Conservation (phyloP, 2,329 filamentous ascomycete species). For the Aureobasidium musti region DNA sequence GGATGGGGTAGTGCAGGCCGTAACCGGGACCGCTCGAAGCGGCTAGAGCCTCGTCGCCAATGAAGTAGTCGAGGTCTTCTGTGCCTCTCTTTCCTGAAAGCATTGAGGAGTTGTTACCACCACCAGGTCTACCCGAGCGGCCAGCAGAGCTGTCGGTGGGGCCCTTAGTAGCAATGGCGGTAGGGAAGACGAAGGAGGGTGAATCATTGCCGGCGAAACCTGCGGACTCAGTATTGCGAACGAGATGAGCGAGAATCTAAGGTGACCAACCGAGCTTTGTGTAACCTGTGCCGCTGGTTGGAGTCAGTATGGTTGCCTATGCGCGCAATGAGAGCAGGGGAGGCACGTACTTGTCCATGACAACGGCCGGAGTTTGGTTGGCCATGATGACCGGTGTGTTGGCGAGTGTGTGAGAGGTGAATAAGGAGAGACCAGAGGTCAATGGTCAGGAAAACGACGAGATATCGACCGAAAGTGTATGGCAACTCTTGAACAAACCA, state of each 20-base stretch:
- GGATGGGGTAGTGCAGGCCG: slow-evolving; percentile 94
- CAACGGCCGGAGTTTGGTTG: slow-evolving; percentile 99
- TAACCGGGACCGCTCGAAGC: slow-evolving; percentile 87
- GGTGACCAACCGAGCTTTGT: slow-evolving; percentile 84
- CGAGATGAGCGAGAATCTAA: background rate
- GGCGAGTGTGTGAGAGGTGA: background rate
- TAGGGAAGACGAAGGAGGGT: slow-evolving; percentile 98
- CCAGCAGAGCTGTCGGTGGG: slow-evolving; percentile 69
- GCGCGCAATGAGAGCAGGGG: slow-evolving; percentile 15
- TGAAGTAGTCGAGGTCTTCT: slow-evolving; percentile 98
- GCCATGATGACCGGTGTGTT: slow-evolving; percentile 66
- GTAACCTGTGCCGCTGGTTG: slow-evolving; percentile 89
- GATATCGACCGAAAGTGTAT: background rate
- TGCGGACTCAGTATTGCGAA: slow-evolving; percentile 43
- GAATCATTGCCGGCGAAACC: slow-evolving; percentile 99
- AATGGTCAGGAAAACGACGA: background rate
- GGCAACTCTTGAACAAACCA: background rate
- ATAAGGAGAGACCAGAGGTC: background rate
- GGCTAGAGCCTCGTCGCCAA: slow-evolving; percentile 90
- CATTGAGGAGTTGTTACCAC: slow-evolving; percentile 91
- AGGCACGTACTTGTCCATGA: slow-evolving; percentile 99
- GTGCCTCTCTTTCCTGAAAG: slow-evolving; percentile 91
- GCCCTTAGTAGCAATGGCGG: slow-evolving; percentile 94
- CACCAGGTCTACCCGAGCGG: slow-evolving; percentile 83
- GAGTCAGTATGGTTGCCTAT: slow-evolving; percentile 35